Evolutionary conservation across 495 filamentous ascomycete species (phyloP).

Genomic region (Neohortaea acidophila): DNA sequence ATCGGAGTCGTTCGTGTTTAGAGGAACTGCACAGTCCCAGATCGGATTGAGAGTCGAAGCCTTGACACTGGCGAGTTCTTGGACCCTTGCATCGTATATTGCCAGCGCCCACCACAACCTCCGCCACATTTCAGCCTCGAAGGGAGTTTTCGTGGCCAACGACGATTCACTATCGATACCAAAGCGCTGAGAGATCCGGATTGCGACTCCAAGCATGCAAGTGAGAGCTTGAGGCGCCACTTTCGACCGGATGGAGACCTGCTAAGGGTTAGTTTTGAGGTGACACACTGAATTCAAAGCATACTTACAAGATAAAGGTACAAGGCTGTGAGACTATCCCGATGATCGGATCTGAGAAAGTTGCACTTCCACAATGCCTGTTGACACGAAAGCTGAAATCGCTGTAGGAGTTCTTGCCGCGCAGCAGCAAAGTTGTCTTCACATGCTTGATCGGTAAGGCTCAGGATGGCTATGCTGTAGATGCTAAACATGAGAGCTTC

Average conservation of each 20-base stretch:
- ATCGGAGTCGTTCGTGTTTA: conserved; percentile 43
- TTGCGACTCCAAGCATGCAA: conserved; percentile 37
- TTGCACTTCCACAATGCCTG: conserved; percentile 37
- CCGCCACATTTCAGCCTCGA: conserved; percentile 45
- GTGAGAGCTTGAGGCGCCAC: conserved; percentile 39
- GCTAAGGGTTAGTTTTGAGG: no score
- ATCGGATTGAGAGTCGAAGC: conserved; percentile 30
- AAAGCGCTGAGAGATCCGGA: conserved; percentile 41
- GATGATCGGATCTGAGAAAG: conserved; percentile 33
- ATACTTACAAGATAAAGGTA: conserved; percentile 41
- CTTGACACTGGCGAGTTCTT: conserved; percentile 32
- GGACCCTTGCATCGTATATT: conserved; percentile 35
- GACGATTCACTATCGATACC: conserved; percentile 35
- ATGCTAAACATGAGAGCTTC: conserved; percentile 43
- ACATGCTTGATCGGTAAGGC: conserved; percentile 32
- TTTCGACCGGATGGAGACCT: conserved; percentile 35
- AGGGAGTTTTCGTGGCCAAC: conserved; percentile 19
- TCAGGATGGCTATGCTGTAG: conserved; percentile 37
- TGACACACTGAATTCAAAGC: no score
- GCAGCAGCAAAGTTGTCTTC: conserved; percentile 28
- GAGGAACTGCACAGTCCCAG: conserved; percentile 40
- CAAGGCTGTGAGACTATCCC: conserved; percentile 44
- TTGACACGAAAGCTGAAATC: conserved; percentile 39
- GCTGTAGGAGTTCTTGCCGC: conserved; percentile 32
- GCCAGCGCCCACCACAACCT: conserved; percentile 46